Percentiles rank a stretch among this genome's conserved stretches.
These are phyloP conservation scores for Proteromonas lacertae DNA, from an alignment of 352 stramenopile genomes.

Conservation along the genomic window DNA sequence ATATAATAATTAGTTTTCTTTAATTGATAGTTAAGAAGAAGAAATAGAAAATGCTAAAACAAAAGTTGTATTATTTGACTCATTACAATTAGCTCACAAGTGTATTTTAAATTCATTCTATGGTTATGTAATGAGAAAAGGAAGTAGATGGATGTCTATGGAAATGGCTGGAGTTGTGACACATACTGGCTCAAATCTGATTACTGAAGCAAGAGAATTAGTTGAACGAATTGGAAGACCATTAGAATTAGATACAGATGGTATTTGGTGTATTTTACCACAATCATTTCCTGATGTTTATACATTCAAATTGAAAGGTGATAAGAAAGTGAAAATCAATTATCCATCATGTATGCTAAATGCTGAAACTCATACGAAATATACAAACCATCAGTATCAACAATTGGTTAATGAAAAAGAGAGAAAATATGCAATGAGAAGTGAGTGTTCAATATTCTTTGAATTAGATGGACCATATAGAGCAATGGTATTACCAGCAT, in stretches of 20 bases:
- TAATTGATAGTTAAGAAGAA: conserved; percentile 20
- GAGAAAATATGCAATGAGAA: conserved; percentile 52
- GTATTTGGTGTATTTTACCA: conserved; percentile 96
- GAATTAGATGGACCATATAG: conserved; percentile 89
- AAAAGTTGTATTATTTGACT: conserved; percentile 59
- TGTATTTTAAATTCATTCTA: conserved; percentile 99
- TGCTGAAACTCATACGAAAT: conserved; percentile 79
- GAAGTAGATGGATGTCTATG: conserved; percentile 91
- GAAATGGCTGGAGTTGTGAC: conserved; percentile 98
- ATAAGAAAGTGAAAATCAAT: conserved; percentile 43
- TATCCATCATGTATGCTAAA: conserved; percentile 98
- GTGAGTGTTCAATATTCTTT: conserved; percentile 94
- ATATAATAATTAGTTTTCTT: no score
- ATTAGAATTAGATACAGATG: conserved; percentile 93
- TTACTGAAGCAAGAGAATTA: conserved; percentile 42
- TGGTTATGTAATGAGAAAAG: conserved; percentile 96
- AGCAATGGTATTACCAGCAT: conserved; percentile 80
- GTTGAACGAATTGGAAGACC: conserved; percentile 70
- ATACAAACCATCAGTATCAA: conserved; percentile 91
- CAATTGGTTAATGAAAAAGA: conserved; percentile 16
- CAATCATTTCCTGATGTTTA: conserved; percentile 88
- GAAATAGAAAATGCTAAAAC: conserved; percentile 18
- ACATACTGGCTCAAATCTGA: conserved; percentile 85
- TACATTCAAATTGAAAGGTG: conserved; percentile 31
- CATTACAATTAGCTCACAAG: conserved; percentile 95